These are phyloP conservation scores for Penicillium malachiteum DNA, from an alignment of 495 filamentous ascomycete species.

Conservation along the genomic window DNA sequence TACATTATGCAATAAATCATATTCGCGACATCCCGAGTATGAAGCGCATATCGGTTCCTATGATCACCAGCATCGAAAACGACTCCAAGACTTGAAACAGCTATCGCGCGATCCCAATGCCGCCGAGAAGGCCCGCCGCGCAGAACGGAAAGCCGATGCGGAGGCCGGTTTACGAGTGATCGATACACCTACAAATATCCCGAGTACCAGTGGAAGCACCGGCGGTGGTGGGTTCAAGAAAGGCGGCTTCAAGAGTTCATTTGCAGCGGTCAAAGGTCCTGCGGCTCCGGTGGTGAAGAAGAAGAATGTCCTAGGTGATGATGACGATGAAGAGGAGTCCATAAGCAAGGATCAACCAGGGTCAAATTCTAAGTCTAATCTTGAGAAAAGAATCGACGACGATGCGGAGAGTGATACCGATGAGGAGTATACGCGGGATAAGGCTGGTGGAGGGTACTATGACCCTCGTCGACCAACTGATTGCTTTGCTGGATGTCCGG, in stretches of 20 bases:
- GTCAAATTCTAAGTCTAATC: neutral
- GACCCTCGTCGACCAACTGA: slow-evolving; percentile 53
- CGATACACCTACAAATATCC: slow-evolving; percentile 24
- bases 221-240: slow-evolving; percentile 57
- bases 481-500: slow-evolving; percentile 44
- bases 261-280: slow-evolving; percentile 46
- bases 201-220: slow-evolving; percentile 8
- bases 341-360: neutral
- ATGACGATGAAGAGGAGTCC: slow-evolving; percentile 34
- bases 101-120: slow-evolving; percentile 58
- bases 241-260: slow-evolving; percentile 63
- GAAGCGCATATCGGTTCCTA: slow-evolving; percentile 63
- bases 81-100: slow-evolving; percentile 62
- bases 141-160: slow-evolving; percentile 67
- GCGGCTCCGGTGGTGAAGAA: slow-evolving; percentile 26
- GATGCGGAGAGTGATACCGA: slow-evolving; percentile 45
- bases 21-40: slow-evolving; percentile 59
- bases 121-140: slow-evolving; percentile 61
- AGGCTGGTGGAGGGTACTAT: slow-evolving; percentile 45
- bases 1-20: slow-evolving; percentile 60
- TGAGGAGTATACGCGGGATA: slow-evolving; percentile 43
- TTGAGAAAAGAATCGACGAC: slow-evolving; percentile 3
- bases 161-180: slow-evolving; percentile 46
- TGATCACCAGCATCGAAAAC: slow-evolving; percentile 63
- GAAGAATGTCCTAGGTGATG: slow-evolving; percentile 46